Percentiles rank a stretch among this genome's conserved stretches.
These are phyloP conservation scores for Rhizophlyctis rosea DNA, from an alignment of 192 early-diverging fungal species.

Conservation along the genomic window DNA sequence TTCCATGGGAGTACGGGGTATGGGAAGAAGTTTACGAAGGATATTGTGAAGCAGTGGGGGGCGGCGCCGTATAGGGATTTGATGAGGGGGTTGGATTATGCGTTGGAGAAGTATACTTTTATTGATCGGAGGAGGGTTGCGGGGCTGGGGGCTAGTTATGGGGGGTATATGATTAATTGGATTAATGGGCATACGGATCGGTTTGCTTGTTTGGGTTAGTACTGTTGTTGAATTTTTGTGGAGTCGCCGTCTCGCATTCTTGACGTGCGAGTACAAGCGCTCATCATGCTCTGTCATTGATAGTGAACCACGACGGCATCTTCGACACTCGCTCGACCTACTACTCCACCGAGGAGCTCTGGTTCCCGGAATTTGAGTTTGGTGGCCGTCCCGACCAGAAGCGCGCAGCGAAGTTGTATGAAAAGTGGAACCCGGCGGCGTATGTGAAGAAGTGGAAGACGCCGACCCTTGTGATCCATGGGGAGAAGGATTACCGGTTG, in stretches of 20 bases:
- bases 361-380: constrained; percentile 75
- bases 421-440: constrained; percentile 66
- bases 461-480: constrained; percentile 77
- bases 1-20: constrained; percentile 78
- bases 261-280: no score
- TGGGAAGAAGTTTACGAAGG: constrained; percentile 72
- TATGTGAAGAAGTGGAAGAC: constrained; percentile 71
- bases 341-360: constrained; percentile 77
- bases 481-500: constrained; percentile 56
- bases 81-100: constrained; percentile 66
- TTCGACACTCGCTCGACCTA: constrained; percentile 58
- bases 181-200: constrained; percentile 69
- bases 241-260: no score
- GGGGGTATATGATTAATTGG: constrained; percentile 85
- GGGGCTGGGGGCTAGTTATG: constrained; percentile 73
- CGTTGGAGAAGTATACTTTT: constrained; percentile 48
- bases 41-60: constrained; percentile 74
- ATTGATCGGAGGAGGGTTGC: constrained; percentile 57
- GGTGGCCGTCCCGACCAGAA: constrained; percentile 61
- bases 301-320: constrained; percentile 74
- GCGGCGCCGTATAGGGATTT: constrained; percentile 70
- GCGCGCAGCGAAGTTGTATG: constrained; percentile 48
- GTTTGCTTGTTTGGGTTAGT: constrained; percentile 49
- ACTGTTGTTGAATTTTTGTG: neutral
- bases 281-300: constrained; percentile 31